phyloP scores from a whole-genome alignment of 2,329 filamentous ascomycete species.

The Sporothrix euskadiensis region DNA sequence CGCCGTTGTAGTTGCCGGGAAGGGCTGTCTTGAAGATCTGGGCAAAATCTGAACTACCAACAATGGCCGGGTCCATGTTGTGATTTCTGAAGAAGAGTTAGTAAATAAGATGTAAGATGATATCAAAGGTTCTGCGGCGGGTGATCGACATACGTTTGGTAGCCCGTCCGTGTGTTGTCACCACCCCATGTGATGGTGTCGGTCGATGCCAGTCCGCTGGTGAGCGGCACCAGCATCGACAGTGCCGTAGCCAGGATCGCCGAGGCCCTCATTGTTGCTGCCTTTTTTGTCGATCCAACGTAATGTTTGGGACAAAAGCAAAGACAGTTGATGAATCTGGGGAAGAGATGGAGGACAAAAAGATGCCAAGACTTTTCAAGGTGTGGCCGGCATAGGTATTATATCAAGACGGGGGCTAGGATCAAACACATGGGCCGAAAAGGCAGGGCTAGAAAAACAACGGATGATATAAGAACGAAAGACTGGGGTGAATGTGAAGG shows the following conservation, averaged over 20 bases:
- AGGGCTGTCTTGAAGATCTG: constrained; percentile 55
- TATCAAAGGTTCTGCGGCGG: too few relatives aligned
- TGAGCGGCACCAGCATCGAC: constrained; percentile 40
- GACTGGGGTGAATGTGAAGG: background rate
- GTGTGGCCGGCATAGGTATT: background rate
- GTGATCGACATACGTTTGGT: constrained; percentile 47
- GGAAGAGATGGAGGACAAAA: background rate
- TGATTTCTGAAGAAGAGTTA: constrained; percentile 47
- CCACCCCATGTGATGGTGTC: constrained; percentile 63
- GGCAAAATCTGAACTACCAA: constrained; percentile 56
- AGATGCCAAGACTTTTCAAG: constrained; percentile 1
- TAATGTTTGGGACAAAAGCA: background rate
- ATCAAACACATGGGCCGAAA: too few relatives aligned
- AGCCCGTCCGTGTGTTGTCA: constrained; percentile 55
- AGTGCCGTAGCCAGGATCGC: constrained; percentile 30
- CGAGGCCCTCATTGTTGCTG: constrained; percentile 4
- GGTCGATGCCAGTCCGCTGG: constrained; percentile 45
- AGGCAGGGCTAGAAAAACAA: background rate
- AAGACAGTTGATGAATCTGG: background rate
- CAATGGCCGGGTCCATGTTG: constrained; percentile 62
- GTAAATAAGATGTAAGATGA: background rate
- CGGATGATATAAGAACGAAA: background rate
- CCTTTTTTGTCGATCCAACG: background rate
- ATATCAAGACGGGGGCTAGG: background rate
- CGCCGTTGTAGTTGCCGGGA: constrained; percentile 53